phyloP scores from a whole-genome alignment of 2,329 filamentous ascomycete species.

The Exophiala sp. region DNA sequence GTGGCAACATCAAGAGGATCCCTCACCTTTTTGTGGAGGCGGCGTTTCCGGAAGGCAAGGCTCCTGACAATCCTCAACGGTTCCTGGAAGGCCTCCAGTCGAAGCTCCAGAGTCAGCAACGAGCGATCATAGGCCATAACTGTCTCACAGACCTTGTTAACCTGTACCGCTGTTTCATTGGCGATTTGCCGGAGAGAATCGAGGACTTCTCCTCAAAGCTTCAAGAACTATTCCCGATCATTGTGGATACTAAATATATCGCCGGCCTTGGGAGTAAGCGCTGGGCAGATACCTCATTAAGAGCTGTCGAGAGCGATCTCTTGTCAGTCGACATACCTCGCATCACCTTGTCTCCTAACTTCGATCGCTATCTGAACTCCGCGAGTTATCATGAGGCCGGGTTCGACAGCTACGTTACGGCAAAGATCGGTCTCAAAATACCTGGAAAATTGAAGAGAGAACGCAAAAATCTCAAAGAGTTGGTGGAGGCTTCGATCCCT shows the following conservation, averaged over 20 bases:
- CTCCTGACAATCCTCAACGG: slow-evolving; percentile 23
- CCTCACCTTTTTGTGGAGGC: slow-evolving; percentile 33
- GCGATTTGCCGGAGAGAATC: slow-evolving; percentile 50
- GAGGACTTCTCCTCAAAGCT: slow-evolving; percentile 49
- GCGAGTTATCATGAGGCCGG: slow-evolving; percentile 53
- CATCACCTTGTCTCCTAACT: slow-evolving; percentile 35
- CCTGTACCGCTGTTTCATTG: slow-evolving; percentile 55
- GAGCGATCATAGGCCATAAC: slow-evolving; percentile 57
- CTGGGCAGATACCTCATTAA: slow-evolving; percentile 40
- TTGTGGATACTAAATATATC: slow-evolving; percentile 60
- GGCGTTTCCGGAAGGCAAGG: slow-evolving; percentile 27
- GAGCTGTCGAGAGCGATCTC: slow-evolving; percentile 46
- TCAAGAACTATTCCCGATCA: slow-evolving; percentile 50
- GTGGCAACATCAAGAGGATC: slow-evolving; percentile 38
- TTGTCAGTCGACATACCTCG: slow-evolving; percentile 31
- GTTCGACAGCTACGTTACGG: slow-evolving; percentile 58
- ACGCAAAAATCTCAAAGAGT: slow-evolving; percentile 29
- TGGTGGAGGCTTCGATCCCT: slow-evolving; percentile 4
- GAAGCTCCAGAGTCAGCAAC: slow-evolving; percentile 42
- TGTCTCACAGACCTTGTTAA: slow-evolving; percentile 59
- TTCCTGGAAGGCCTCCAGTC: slow-evolving; percentile 35
- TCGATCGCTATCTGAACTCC: slow-evolving; percentile 34
- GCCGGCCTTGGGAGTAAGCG: slow-evolving; percentile 40
- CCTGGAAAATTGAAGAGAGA: slow-evolving; percentile 36
- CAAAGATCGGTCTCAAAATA: slow-evolving; percentile 52